Conservation (phyloP, 2,329 filamentous ascomycete genomes). For the Colletotrichum cereale region DNA sequence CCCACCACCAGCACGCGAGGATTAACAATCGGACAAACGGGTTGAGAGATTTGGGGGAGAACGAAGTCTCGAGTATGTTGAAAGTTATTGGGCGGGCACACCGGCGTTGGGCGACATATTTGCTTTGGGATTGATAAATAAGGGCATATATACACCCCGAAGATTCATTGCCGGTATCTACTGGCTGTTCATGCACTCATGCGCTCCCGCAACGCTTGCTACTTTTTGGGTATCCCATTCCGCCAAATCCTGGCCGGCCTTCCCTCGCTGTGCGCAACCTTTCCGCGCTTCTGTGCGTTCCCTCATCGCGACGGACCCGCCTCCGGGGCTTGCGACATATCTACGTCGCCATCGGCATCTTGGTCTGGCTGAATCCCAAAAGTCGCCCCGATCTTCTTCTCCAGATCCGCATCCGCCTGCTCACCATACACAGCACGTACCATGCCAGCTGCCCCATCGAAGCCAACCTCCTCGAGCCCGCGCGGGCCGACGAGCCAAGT, state of each 20-base stretch:
- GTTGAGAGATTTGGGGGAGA: too few relatives aligned
- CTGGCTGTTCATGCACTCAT: slow-evolving; percentile 21
- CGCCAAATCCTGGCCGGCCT: not conserved
- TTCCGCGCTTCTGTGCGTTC: slow-evolving; percentile 27
- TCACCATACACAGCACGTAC: slow-evolving; percentile 72
- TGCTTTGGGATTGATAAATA: slow-evolving; percentile 3
- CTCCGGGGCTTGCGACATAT: slow-evolving; percentile 32
- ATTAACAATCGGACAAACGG: slow-evolving; percentile 39
- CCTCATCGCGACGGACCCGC: slow-evolving; percentile 38
- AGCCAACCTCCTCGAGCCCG: slow-evolving; percentile 86
- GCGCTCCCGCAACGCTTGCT: slow-evolving; percentile 18
- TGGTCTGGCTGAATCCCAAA: slow-evolving; percentile 61
- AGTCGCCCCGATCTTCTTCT: slow-evolving; percentile 71
- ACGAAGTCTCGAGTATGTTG: not conserved
- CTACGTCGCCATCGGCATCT: slow-evolving; percentile 43
- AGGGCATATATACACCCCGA: slow-evolving; percentile 45
- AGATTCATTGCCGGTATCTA: slow-evolving; percentile 61
- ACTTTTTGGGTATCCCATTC: slow-evolving; percentile 24
- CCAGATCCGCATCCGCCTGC: slow-evolving; percentile 63
- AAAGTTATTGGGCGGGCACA: not conserved
- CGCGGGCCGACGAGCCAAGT: slow-evolving; percentile 89
- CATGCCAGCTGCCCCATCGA: slow-evolving; percentile 79
- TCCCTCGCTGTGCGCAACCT: slow-evolving; percentile 41
- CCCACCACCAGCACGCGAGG: slow-evolving; percentile 68
- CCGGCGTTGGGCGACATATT: slow-evolving; percentile 26